These are phyloP conservation scores for Cyclostephanos invisitatus DNA, from an alignment of 108 stramenopile genomes.

Conservation along the genomic window DNA sequence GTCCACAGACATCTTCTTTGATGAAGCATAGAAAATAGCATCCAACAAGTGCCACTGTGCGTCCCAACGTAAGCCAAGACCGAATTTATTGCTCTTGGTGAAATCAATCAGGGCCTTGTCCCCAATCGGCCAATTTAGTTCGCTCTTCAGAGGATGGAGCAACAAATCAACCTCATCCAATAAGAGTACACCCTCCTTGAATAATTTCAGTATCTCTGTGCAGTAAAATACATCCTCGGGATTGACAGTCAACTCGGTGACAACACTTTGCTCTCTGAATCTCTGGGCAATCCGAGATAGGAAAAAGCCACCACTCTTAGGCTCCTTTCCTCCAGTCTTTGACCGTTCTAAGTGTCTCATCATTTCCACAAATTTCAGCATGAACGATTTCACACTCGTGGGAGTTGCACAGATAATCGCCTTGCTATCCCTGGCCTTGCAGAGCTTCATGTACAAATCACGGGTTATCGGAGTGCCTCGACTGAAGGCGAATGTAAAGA, in stretches of 20 bases:
- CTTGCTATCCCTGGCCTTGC: slow-evolving; percentile 90
- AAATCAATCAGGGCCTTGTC: slow-evolving; percentile 96
- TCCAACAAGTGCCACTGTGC: slow-evolving; percentile 95
- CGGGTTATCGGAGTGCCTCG: slow-evolving; percentile 91
- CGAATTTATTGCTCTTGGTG: slow-evolving; percentile 81
- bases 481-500: slow-evolving; percentile 97
- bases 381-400: slow-evolving; percentile 96
- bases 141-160: slow-evolving; percentile 97
- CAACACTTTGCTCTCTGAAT: slow-evolving; percentile 79
- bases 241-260: slow-evolving; percentile 74
- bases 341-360: slow-evolving; percentile 92
- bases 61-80: slow-evolving; percentile 94
- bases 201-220: slow-evolving; percentile 88
- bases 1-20: slow-evolving; percentile 85
- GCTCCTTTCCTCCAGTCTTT: slow-evolving; percentile 53
- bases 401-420: slow-evolving; percentile 97
- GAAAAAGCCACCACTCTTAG: slow-evolving; percentile 54
- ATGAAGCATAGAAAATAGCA: slow-evolving; percentile 77
- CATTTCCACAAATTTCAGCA: slow-evolving; percentile 98
- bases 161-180: slow-evolving; percentile 98
- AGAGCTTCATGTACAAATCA: slow-evolving; percentile 92
- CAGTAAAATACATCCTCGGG: slow-evolving; percentile 89
- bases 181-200: slow-evolving; percentile 85
- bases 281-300: slow-evolving; percentile 83
- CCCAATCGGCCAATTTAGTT: slow-evolving; percentile 99